phyloP scores from a whole-genome alignment of 805 yeast species.

The Ascoidea asiatica region DNA sequence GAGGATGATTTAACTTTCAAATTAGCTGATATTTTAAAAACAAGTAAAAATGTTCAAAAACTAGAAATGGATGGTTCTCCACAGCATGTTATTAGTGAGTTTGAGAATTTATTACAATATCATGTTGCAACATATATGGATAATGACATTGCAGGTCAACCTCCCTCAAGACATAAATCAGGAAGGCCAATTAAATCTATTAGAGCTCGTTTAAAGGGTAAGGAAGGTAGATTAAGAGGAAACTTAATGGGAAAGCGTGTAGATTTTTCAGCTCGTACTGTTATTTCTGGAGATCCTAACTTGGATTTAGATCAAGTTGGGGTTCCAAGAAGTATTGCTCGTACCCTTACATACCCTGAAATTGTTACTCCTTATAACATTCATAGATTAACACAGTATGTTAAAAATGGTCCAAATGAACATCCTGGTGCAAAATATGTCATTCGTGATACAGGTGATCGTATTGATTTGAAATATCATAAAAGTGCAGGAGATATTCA shows the following conservation, averaged over 20 bases:
- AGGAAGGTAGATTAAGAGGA: slow-evolving; percentile 98
- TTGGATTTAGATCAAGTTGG: slow-evolving; percentile 97
- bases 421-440: slow-evolving; percentile 99
- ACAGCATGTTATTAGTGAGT: slow-evolving; percentile 93
- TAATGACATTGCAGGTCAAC: slow-evolving; percentile 98
- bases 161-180: slow-evolving; percentile 95
- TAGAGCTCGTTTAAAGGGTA: slow-evolving; percentile 99
- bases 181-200: slow-evolving; percentile 98
- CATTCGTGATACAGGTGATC: slow-evolving; percentile 96
- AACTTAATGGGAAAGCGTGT: slow-evolving; percentile 99
- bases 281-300: slow-evolving; percentile 98
- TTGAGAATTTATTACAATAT: slow-evolving; percentile 87
- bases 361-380: slow-evolving; percentile 96
- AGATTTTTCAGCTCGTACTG: slow-evolving; percentile 97
- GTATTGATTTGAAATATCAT: slow-evolving; percentile 93
- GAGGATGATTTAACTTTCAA: slow-evolving; percentile 98
- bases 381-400: slow-evolving; percentile 82
- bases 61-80: slow-evolving; percentile 98
- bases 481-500: slow-evolving; percentile 98
- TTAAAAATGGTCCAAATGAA: slow-evolving; percentile 96
- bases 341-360: slow-evolving; percentile 92
- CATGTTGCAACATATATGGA: slow-evolving; percentile 99
- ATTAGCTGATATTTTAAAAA: slow-evolving; percentile 91
- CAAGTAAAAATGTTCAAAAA: slow-evolving; percentile 93
- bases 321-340: slow-evolving; percentile 93